phyloP scores from a whole-genome alignment of 1,284 basidiomycete genomes.

The Ustilago crameri region DNA sequence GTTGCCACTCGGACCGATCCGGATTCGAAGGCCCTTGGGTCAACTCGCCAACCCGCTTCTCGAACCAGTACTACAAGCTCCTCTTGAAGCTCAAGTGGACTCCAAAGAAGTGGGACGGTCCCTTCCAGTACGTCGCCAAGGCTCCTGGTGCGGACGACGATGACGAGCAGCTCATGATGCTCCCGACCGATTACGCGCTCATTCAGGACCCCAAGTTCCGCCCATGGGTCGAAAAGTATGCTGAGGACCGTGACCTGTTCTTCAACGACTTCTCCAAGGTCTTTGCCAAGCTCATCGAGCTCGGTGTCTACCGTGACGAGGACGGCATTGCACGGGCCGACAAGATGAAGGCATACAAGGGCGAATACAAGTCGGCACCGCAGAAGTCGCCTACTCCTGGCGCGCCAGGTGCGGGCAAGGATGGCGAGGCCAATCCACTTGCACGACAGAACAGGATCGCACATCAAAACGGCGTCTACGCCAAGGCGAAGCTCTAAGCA shows the following conservation, averaged over 20 bases:
- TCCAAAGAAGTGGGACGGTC: conserved; percentile 71
- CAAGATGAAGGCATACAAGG: conserved; percentile 55
- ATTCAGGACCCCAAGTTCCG: conserved; percentile 64
- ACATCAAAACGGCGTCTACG: conserved; percentile 8
- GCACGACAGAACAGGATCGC: conserved; percentile 43
- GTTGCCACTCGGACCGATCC: conserved; percentile 63
- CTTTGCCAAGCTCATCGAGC: conserved; percentile 68
- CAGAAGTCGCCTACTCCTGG: conserved; percentile 52
- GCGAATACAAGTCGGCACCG: conserved; percentile 63
- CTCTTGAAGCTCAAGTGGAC: conserved; percentile 71
- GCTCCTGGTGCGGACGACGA: conserved; percentile 66
- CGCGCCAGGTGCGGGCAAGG: conserved; percentile 51
- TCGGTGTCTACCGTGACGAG: conserved; percentile 67
- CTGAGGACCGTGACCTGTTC: conserved; percentile 72
- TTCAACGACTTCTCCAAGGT: conserved; percentile 72
- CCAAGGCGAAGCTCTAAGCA: conserved; percentile 42
- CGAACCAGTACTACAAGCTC: conserved; percentile 68
- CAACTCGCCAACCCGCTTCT: conserved; percentile 63
- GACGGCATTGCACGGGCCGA: conserved; percentile 62
- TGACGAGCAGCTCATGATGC: conserved; percentile 72
- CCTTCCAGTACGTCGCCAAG: conserved; percentile 65
- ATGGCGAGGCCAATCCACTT: conserved; percentile 47
- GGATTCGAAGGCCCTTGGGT: conserved; percentile 68
- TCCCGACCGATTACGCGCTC: conserved; percentile 69
- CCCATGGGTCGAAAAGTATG: conserved; percentile 69